These are phyloP conservation scores for Hebeloma cylindrosporum DNA, from an alignment of 768 basidiomycete species.

Conservation along the genomic window DNA sequence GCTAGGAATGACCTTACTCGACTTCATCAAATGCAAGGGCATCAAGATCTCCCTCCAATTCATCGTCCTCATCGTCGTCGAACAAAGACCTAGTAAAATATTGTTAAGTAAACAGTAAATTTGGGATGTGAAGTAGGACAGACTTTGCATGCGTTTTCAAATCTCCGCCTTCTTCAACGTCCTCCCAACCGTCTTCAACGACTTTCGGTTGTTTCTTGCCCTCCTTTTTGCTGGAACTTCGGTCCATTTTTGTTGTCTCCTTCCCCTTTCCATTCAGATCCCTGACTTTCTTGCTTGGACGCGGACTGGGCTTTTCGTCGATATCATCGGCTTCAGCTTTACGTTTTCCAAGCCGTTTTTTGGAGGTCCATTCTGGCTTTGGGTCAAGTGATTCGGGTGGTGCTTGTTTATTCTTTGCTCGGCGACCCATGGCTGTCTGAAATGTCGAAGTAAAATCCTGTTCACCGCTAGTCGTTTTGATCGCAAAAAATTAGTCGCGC, in stretches of 20 bases:
- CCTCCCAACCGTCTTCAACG: slow-evolving; percentile 57
- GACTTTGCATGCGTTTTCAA: slow-evolving; percentile 45
- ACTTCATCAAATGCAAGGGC: slow-evolving; percentile 51
- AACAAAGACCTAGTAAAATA: slow-evolving; percentile 41
- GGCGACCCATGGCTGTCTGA: slow-evolving; percentile 64
- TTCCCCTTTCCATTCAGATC: slow-evolving; percentile 40
- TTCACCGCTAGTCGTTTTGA: slow-evolving; percentile 2
- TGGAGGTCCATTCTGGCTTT: slow-evolving; percentile 40
- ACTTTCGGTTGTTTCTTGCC: slow-evolving; percentile 20
- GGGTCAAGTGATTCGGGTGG: slow-evolving; percentile 60
- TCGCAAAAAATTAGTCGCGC: slow-evolving; percentile 12
- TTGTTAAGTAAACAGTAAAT: slow-evolving; percentile 6
- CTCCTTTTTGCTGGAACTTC: slow-evolving; percentile 17
- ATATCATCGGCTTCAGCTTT: slow-evolving; percentile 50
- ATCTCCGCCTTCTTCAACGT: slow-evolving; percentile 50
- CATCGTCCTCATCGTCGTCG: slow-evolving; percentile 38
- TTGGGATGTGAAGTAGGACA: slow-evolving; percentile 11
- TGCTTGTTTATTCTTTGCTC: slow-evolving; percentile 82
- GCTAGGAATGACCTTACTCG: slow-evolving; percentile 33
- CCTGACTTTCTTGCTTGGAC: slow-evolving; percentile 50
- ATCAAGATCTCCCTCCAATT: slow-evolving; percentile 46
- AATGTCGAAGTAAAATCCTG: slow-evolving; percentile 1
- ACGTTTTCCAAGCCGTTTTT: slow-evolving; percentile 66
- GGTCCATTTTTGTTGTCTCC: slow-evolving; percentile 23
- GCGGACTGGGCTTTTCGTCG: slow-evolving; percentile 31